Evolutionary conservation across 805 yeast genomes (phyloP).

Genomic region (Metschnikowia drakensbergensis): DNA sequence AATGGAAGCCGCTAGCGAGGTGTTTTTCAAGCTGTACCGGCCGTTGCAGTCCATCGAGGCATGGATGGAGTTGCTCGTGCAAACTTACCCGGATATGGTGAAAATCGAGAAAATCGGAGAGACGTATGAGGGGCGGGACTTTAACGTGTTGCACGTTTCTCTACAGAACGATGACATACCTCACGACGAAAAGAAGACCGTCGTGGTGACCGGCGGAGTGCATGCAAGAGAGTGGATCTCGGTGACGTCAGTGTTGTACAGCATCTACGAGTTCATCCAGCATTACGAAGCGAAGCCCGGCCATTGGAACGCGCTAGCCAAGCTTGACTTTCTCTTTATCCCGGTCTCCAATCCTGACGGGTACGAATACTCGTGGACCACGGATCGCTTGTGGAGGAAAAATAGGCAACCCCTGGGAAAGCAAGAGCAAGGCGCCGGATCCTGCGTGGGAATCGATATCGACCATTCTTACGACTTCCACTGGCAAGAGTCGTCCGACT

Average conservation of each 20-base stretch:
- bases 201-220: slow-evolving; percentile 77
- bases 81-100: slow-evolving; percentile 63
- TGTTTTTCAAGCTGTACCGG: slow-evolving; percentile 69
- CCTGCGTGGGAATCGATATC: slow-evolving; percentile 78
- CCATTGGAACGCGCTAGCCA: slow-evolving; percentile 47
- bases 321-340: slow-evolving; percentile 67
- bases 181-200: slow-evolving; percentile 48
- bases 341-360: slow-evolving; percentile 94
- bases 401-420: slow-evolving; percentile 57
- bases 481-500: slow-evolving; percentile 57
- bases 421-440: slow-evolving; percentile 21
- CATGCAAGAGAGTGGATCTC: slow-evolving; percentile 93
- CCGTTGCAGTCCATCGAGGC: slow-evolving; percentile 63
- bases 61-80: slow-evolving; percentile 63
- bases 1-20: slow-evolving; percentile 31
- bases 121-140: slow-evolving; percentile 70
- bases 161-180: slow-evolving; percentile 37
- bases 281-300: slow-evolving; percentile 29
- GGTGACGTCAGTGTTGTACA: slow-evolving; percentile 62
- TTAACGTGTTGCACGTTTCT: slow-evolving; percentile 63
- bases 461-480: slow-evolving; percentile 80
- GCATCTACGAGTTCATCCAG: slow-evolving; percentile 36
- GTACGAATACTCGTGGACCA: slow-evolving; percentile 74
- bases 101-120: slow-evolving; percentile 64
- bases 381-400: slow-evolving; percentile 84